These are phyloP conservation scores for Heterobasidion irregulare DNA, from an alignment of 1,284 basidiomycete species.

Conservation along the genomic window DNA sequence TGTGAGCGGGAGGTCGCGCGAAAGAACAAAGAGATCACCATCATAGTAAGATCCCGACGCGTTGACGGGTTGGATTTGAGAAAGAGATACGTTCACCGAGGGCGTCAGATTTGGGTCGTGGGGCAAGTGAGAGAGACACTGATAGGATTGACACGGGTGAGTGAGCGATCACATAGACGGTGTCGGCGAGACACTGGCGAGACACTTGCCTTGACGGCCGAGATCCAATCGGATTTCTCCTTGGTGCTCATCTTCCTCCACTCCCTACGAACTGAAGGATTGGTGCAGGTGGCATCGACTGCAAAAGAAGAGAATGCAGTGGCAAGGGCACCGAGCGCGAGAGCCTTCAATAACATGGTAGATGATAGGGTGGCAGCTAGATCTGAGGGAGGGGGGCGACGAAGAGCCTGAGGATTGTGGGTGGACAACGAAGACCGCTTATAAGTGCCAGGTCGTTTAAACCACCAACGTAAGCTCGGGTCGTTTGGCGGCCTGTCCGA, in stretches of 20 bases:
- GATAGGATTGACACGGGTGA: neutral
- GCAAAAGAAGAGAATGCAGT: neutral
- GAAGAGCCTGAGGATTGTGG: neutral
- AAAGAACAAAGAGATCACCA: slow-evolving; percentile 7
- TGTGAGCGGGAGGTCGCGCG: neutral
- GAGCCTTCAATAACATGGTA: neutral
- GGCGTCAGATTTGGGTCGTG: slow-evolving; percentile 19
- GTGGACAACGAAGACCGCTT: too few species aligned
- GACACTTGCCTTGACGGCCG: neutral
- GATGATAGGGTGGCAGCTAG: neutral
- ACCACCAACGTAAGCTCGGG: too few species aligned
- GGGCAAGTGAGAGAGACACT: slow-evolving; percentile 26
- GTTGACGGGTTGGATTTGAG: slow-evolving; percentile 22
- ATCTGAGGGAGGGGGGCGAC: neutral
- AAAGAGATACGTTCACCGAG: slow-evolving; percentile 16
- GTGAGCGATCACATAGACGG: neutral
- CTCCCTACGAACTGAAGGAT: slow-evolving; percentile 1
- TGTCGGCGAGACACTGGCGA: neutral
- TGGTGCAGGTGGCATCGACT: neutral
- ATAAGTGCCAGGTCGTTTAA: too few species aligned
- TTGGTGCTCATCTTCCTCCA: neutral
- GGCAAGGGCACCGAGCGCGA: neutral
- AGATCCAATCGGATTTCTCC: slow-evolving; percentile 1
- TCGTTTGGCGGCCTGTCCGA: too few species aligned
- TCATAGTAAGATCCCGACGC: slow-evolving; percentile 26